These are phyloP conservation scores for Gracilaria domingensis DNA, from an alignment of 23 red algal species.

Conservation along the genomic window DNA sequence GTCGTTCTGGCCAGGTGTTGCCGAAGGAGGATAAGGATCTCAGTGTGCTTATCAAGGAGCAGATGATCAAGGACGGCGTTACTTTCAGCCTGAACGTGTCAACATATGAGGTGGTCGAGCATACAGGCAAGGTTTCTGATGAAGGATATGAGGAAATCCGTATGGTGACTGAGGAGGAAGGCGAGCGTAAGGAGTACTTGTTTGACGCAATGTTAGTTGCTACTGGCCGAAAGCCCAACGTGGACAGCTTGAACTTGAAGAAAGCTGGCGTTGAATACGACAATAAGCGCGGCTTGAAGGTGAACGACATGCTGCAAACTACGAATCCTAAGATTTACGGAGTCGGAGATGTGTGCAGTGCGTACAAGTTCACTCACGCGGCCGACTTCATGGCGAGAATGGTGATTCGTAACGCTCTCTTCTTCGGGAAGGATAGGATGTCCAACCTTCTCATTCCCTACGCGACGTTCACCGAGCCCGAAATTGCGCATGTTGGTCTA, in stretches of 20 bases:
- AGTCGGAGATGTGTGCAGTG: slow-evolving; percentile 63
- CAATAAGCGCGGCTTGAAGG: slow-evolving; percentile 53
- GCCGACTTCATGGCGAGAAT: slow-evolving; percentile 82
- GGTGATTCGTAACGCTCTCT: slow-evolving; percentile 87
- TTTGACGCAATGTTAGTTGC: slow-evolving; percentile 81
- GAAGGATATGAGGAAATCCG: slow-evolving; percentile 61
- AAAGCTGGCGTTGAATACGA: slow-evolving; percentile 76
- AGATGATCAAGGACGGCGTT: slow-evolving; percentile 70
- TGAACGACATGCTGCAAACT: slow-evolving; percentile 76
- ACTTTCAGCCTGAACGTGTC: slow-evolving; percentile 58
- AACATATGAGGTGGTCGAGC: slow-evolving; percentile 63
- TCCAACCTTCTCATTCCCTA: slow-evolving; percentile 79
- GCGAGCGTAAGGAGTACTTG: slow-evolving; percentile 38
- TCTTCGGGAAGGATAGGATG: slow-evolving; percentile 80
- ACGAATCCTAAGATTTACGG: slow-evolving; percentile 68
- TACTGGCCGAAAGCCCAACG: slow-evolving; percentile 76
- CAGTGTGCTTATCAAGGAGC: slow-evolving; percentile 48
- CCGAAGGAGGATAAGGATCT: slow-evolving; percentile 83
- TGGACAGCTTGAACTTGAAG: slow-evolving; percentile 57
- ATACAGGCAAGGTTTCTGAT: slow-evolving; percentile 41
- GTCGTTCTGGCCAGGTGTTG: slow-evolving; percentile 69
- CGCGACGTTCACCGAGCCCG: slow-evolving; percentile 72
- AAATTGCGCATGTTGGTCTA: slow-evolving; percentile 81
- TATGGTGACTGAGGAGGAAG: slow-evolving; percentile 59
- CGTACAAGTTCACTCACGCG: slow-evolving; percentile 83